Conservation (phyloP, 176 grass and related monocot species). For the Oryza rufipogon region DNA sequence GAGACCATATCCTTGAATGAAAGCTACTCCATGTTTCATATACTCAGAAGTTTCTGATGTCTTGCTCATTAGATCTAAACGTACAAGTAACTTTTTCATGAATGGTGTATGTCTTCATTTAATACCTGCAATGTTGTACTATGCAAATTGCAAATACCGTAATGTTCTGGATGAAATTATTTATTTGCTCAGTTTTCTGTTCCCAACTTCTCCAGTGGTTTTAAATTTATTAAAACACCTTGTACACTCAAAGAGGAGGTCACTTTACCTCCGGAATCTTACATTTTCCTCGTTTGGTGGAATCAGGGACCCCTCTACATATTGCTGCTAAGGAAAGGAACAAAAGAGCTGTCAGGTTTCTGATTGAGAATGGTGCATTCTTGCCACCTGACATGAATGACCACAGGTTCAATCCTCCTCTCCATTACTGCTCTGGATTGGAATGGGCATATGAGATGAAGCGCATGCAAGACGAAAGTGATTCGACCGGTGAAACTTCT, state of each 20-base stretch:
- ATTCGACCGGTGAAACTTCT: slow-evolving; percentile 41
- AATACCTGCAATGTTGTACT: background rate
- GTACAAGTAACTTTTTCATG: background rate
- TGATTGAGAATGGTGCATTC: slow-evolving; percentile 93
- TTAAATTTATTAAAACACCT: background rate
- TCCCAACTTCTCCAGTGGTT: background rate
- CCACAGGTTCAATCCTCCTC: slow-evolving; percentile 91
- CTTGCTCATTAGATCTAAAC: background rate
- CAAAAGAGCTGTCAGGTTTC: slow-evolving; percentile 80
- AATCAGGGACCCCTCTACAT: slow-evolving; percentile 90
- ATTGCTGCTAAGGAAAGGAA: slow-evolving; percentile 96
- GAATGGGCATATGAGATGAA: slow-evolving; percentile 99
- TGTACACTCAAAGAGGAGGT: background rate
- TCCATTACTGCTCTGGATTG: slow-evolving; percentile 94
- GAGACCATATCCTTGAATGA: background rate
- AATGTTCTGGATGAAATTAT: background rate
- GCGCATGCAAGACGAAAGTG: slow-evolving; percentile 55
- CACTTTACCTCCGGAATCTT: background rate
- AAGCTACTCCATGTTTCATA: background rate
- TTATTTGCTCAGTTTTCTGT: background rate
- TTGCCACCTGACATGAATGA: slow-evolving; percentile 90
- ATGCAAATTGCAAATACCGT: background rate
- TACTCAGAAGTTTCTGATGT: background rate
- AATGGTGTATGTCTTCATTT: slow-evolving; percentile 10
- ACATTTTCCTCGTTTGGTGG: background rate